Conservation (phyloP, 768 basidiomycete genomes). For the Cystobasidiopsis lactophilus region DNA sequence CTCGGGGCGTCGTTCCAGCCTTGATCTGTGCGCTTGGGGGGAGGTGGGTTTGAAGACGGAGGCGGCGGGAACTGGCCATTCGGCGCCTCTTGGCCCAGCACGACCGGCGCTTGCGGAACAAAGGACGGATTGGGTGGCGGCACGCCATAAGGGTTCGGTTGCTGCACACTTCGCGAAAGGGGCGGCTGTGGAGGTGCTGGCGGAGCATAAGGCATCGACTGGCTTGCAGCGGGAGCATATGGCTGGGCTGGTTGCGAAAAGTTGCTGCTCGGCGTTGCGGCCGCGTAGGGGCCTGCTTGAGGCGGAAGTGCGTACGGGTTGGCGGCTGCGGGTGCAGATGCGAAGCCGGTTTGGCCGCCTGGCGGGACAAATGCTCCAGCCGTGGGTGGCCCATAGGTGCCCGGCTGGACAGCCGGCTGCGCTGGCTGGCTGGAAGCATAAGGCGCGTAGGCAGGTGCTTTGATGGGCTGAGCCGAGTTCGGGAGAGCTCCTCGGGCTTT, state of each 20-base stretch:
- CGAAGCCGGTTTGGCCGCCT: too few relatives aligned
- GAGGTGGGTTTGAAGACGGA: slow-evolving; percentile 36
- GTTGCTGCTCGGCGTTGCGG: too few relatives aligned
- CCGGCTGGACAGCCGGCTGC: not conserved
- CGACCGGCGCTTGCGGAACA: slow-evolving; percentile 5
- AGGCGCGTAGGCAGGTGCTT: not conserved
- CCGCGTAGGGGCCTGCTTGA: too few relatives aligned
- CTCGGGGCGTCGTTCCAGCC: slow-evolving; percentile 52
- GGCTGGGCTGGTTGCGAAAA: not conserved
- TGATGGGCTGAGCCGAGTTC: not conserved
- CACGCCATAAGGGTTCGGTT: not conserved
- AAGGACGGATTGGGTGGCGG: slow-evolving; percentile 2
- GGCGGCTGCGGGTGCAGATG: not conserved
- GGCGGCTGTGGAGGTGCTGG: slow-evolving; percentile 9
- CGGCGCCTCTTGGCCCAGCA: not conserved
- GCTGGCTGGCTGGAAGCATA: not conserved
- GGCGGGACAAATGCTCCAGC: too few relatives aligned
- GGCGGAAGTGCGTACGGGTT: not conserved
- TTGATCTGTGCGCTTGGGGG: slow-evolving; percentile 32
- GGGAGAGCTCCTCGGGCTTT: not conserved
- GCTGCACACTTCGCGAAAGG: slow-evolving; percentile 5
- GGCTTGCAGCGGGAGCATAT: not conserved
- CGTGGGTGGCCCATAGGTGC: too few relatives aligned
- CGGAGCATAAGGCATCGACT: not conserved
- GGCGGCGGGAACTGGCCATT: slow-evolving; percentile 17